phyloP scores from a whole-genome alignment of 2,329 filamentous ascomycete species.

The Cladosporium velox region DNA sequence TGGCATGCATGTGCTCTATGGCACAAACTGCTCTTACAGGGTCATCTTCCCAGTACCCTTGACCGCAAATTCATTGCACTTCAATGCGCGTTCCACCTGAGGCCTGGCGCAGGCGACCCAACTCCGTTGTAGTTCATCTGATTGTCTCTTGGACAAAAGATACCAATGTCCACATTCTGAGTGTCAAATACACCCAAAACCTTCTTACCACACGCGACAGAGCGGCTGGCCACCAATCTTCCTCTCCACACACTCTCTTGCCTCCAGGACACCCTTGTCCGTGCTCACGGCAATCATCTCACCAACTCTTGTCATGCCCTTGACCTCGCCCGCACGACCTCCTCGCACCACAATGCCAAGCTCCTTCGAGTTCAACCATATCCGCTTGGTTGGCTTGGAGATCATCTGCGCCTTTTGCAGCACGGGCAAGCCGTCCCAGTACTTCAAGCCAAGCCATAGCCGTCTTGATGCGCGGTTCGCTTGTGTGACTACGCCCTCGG shows the following conservation, averaged over 20 bases:
- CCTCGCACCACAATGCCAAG: conserved; percentile 70
- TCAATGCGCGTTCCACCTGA: background rate
- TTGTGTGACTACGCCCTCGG: conserved; percentile 37
- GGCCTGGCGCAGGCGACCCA: background rate
- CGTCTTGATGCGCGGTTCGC: conserved; percentile 71
- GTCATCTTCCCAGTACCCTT: background rate
- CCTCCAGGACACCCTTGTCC: conserved; percentile 75
- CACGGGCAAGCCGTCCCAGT: conserved; percentile 81
- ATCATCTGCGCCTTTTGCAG: conserved; percentile 66
- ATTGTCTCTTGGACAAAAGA: background rate
- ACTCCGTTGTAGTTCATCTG: background rate
- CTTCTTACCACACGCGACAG: conserved; percentile 61
- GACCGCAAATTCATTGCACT: background rate
- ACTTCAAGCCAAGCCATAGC: conserved; percentile 88
- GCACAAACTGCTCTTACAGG: background rate
- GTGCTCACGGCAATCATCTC: conserved; percentile 82
- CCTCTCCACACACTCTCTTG: conserved; percentile 77
- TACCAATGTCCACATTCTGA: background rate
- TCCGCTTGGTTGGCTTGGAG: conserved; percentile 71
- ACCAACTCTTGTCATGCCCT: conserved; percentile 72
- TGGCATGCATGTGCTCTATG: background rate
- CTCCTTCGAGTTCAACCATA: conserved; percentile 65
- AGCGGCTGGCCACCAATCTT: conserved; percentile 78
- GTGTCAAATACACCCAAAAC: background rate
- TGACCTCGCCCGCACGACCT: conserved; percentile 64